Percentiles rank a stretch among this genome's conserved stretches.
Conservation (phyloP, 805 yeast species). For the Hanseniaspora lindneri region DNA sequence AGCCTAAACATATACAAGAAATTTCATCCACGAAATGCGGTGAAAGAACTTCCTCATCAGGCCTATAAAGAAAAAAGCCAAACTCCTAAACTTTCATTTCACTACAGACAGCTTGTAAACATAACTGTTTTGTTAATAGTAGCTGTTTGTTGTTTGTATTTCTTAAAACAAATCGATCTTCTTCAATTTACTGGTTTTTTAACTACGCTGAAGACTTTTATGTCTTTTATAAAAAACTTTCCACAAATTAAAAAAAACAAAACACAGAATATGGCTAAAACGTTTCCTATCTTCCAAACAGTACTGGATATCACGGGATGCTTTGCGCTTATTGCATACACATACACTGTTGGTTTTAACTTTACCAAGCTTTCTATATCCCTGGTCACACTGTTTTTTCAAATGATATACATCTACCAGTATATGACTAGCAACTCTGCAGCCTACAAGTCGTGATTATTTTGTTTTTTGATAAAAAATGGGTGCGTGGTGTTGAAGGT, state of each 20-base stretch:
- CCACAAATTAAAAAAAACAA: constrained; percentile 84
- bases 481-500: too few relatives aligned
- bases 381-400: constrained; percentile 31
- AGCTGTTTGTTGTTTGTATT: constrained; percentile 20
- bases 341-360: constrained; percentile 19
- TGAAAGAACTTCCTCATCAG: background rate
- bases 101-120: background rate
- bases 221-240: constrained; percentile 43
- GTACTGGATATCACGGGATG: constrained; percentile 32
- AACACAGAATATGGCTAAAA: constrained; percentile 65
- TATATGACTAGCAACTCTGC: constrained; percentile 23
- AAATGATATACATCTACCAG: constrained; percentile 31
- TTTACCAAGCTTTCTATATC: constrained; percentile 31
- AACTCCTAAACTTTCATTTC: background rate
- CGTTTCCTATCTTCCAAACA: constrained; percentile 59
- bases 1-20: constrained; percentile 21
- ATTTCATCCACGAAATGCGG: background rate
- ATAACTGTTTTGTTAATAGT: constrained; percentile 14
- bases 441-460: background rate
- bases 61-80: too few relatives aligned
- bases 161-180: too few relatives aligned
- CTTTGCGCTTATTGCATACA: constrained; percentile 23
- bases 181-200: constrained; percentile 22
- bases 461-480: too few relatives aligned
- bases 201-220: constrained; percentile 32